These are phyloP conservation scores for Pseudogymnoascus sp. DNA, from an alignment of 2,329 filamentous ascomycete species.

Conservation along the genomic window DNA sequence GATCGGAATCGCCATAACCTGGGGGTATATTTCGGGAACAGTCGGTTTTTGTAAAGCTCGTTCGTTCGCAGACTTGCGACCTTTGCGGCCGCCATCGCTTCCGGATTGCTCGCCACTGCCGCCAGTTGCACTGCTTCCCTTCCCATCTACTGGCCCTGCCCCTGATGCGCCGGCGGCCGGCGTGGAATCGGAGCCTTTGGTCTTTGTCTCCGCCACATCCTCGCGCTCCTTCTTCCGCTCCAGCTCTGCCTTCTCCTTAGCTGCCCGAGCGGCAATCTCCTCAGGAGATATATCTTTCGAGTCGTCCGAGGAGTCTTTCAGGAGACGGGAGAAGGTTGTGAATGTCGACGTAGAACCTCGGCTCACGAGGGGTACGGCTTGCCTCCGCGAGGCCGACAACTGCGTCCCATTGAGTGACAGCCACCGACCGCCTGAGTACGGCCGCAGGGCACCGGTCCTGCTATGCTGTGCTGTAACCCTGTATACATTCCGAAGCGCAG, in stretches of 20 bases:
- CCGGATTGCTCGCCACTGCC: slow-evolving; percentile 26
- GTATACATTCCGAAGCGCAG: slow-evolving; percentile 36
- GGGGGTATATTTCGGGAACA: slow-evolving; percentile 91
- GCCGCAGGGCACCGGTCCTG: slow-evolving; percentile 19
- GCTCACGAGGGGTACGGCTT: slow-evolving; percentile 1
- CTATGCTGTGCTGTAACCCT: slow-evolving; percentile 18
- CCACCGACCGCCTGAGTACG: slow-evolving; percentile 19
- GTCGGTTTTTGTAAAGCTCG: slow-evolving; percentile 77
- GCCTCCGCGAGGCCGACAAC: slow-evolving; percentile 14
- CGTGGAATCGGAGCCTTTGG: slow-evolving; percentile 21
- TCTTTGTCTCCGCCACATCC: slow-evolving; percentile 35
- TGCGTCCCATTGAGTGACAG: slow-evolving; percentile 12
- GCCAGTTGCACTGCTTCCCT: slow-evolving; percentile 22
- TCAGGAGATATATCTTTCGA: slow-evolving; percentile 33
- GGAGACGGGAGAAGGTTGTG: slow-evolving; percentile 43
- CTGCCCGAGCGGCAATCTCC: slow-evolving; percentile 38
- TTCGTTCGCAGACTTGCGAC: slow-evolving; percentile 62
- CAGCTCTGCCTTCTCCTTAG: slow-evolving; percentile 28
- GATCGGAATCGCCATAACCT: slow-evolving; percentile 96
- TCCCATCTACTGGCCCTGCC: slow-evolving; percentile 23
- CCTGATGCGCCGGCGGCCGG: slow-evolving; percentile 21
- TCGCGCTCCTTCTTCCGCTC: slow-evolving; percentile 36
- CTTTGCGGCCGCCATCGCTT: slow-evolving; percentile 59
- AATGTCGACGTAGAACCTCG: slow-evolving; percentile 42
- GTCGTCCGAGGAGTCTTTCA: slow-evolving; percentile 34